Percentiles rank a stretch among this genome's conserved stretches.
Conservation (phyloP, 179 eudicot species). For the Dionaea muscipula region DNA sequence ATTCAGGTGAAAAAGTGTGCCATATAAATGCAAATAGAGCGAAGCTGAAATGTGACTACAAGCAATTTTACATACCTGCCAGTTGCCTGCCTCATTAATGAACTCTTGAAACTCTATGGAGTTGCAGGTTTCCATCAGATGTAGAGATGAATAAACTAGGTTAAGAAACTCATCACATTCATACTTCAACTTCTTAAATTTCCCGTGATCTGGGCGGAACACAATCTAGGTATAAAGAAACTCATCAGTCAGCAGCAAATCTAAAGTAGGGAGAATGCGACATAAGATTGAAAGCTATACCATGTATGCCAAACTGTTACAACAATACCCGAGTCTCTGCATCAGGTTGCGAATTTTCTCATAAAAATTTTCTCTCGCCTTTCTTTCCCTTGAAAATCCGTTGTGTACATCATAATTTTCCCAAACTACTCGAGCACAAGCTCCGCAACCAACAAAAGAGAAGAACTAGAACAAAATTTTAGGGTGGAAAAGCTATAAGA, state of each 20-base stretch:
- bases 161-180: conserved; percentile 56
- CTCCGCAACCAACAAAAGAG: no score
- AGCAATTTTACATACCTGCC: conserved; percentile 57
- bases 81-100: conserved; percentile 37
- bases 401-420: no score
- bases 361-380: no score
- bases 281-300: neutral
- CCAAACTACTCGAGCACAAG: no score
- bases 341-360: no score
- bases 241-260: conserved; percentile 7
- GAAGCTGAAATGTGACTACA: neutral
- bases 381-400: no score
- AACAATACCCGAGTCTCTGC: no score
- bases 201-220: conserved; percentile 61
- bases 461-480: no score
- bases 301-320: neutral
- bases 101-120: conserved; percentile 23
- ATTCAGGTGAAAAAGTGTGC: neutral
- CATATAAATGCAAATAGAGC: neutral
- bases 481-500: no score
- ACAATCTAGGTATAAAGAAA: conserved; percentile 38
- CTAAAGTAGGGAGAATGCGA: neutral
- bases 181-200: conserved; percentile 51
- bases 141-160: conserved; percentile 27
- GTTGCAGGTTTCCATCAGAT: conserved; percentile 20